Conservation (phyloP, 805 yeast species). For the Zygosaccharomyces rouxii region DNA sequence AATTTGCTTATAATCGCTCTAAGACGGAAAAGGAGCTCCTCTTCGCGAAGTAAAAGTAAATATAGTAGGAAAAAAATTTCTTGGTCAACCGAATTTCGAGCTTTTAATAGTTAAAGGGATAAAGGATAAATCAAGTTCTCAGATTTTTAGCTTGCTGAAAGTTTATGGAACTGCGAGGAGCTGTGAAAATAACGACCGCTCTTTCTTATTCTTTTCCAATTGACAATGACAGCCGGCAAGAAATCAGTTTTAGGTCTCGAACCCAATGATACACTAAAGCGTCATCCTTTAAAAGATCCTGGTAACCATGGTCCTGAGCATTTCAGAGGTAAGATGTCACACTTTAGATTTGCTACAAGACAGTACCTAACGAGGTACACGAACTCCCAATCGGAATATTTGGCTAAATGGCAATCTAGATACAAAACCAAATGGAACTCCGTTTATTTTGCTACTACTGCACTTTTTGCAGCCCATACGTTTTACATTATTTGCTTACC, state of each 20-base stretch:
- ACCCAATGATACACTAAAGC: constrained; percentile 21
- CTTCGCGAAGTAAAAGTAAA: background rate
- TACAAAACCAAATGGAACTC: constrained; percentile 54
- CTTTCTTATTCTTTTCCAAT: background rate
- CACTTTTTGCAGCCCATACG: constrained; percentile 88
- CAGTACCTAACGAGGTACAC: constrained; percentile 50
- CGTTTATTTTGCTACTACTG: constrained; percentile 77
- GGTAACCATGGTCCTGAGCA: constrained; percentile 68
- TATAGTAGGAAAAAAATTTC: background rate
- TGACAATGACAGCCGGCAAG: constrained; percentile 1
- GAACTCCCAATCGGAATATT: constrained; percentile 56
- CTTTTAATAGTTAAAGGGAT: background rate
- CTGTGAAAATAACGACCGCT: background rate
- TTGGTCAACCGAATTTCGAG: background rate
- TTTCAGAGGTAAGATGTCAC: constrained; percentile 56
- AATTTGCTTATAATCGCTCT: background rate
- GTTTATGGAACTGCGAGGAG: background rate
- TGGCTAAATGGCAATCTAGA: constrained; percentile 52
- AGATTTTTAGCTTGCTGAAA: background rate
- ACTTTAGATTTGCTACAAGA: constrained; percentile 53
- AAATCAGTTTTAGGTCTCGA: constrained; percentile 4
- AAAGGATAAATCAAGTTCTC: background rate
- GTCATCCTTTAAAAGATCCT: constrained; percentile 48
- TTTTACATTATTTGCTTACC: constrained; percentile 90
- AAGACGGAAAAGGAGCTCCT: background rate